Evolutionary conservation across 306 rosid species (phyloP).

Genomic region (Carpinus viminea): DNA sequence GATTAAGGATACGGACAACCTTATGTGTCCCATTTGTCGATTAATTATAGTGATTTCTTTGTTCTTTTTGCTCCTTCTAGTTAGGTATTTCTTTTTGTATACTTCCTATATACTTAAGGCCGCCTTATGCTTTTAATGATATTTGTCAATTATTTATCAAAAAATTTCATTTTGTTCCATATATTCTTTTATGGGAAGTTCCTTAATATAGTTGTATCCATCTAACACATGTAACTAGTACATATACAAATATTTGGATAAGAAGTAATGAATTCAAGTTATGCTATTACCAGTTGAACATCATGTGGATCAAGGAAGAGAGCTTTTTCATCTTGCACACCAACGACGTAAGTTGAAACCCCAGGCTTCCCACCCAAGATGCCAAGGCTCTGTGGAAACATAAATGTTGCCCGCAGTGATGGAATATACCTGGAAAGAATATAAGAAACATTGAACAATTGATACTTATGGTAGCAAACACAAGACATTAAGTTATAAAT

Average conservation of each 20-base stretch:
- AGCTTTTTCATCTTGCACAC: slow-evolving; percentile 87
- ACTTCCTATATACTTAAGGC: too few species aligned
- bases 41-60: too few species aligned
- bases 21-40: too few species aligned
- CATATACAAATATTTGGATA: slow-evolving; percentile 9
- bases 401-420: slow-evolving; percentile 71
- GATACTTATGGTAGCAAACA: neutral
- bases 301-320: slow-evolving; percentile 97
- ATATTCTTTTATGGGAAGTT: neutral
- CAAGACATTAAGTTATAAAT: neutral
- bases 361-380: slow-evolving; percentile 96
- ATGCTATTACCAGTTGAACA: slow-evolving; percentile 61
- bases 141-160: too few species aligned
- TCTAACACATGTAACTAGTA: neutral
- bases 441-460: slow-evolving; percentile 25
- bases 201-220: neutral
- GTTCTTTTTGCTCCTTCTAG: too few species aligned
- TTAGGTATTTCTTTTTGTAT: too few species aligned
- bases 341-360: slow-evolving; percentile 86
- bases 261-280: slow-evolving; percentile 1
- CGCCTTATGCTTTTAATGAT: too few species aligned
- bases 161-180: neutral
- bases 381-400: slow-evolving; percentile 94
- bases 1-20: too few species aligned
- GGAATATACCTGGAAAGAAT: slow-evolving; percentile 76